Percentiles rank a stretch among this genome's conserved stretches.
Conservation (phyloP, 2,329 filamentous ascomycete species). For the Cordyceps javanica region DNA sequence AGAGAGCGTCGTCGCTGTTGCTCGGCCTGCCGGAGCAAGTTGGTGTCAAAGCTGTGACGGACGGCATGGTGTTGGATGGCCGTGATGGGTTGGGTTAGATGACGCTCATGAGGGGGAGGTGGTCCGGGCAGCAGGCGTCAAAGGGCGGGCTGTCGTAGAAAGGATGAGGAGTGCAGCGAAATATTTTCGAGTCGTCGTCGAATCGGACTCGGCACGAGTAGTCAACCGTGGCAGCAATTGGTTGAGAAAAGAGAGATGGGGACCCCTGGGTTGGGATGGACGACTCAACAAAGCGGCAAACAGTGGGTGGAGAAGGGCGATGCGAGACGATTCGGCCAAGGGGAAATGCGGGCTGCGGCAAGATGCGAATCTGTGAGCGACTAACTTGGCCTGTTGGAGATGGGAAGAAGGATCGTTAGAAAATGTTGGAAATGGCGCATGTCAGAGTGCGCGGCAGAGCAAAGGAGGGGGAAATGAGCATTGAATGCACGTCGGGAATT, state of each 20-base stretch:
- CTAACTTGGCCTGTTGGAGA: background rate
- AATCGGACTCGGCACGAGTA: conserved; percentile 2
- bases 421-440: background rate
- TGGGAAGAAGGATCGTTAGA: background rate
- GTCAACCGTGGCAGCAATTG: conserved; percentile 6
- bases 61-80: conserved; percentile 26
- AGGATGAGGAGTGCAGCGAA: background rate
- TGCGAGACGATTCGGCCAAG: background rate
- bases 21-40: conserved; percentile 28
- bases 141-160: background rate
- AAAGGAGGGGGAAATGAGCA: background rate
- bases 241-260: conserved; percentile 9
- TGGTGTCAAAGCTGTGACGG: conserved; percentile 33
- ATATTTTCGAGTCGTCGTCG: conserved; percentile 13
- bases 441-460: background rate
- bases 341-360: background rate
- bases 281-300: conserved; percentile 11
- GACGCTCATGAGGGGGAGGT: conserved; percentile 1
- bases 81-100: background rate
- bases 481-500: conserved; percentile 7
- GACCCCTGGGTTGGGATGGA: background rate
- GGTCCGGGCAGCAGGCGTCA: background rate
- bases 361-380: background rate
- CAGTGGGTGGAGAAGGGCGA: conserved; percentile 1
- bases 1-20: conserved; percentile 28